phyloP scores from a whole-genome alignment of 2,329 filamentous ascomycete species.

The Rhinocladiella mackenziei region DNA sequence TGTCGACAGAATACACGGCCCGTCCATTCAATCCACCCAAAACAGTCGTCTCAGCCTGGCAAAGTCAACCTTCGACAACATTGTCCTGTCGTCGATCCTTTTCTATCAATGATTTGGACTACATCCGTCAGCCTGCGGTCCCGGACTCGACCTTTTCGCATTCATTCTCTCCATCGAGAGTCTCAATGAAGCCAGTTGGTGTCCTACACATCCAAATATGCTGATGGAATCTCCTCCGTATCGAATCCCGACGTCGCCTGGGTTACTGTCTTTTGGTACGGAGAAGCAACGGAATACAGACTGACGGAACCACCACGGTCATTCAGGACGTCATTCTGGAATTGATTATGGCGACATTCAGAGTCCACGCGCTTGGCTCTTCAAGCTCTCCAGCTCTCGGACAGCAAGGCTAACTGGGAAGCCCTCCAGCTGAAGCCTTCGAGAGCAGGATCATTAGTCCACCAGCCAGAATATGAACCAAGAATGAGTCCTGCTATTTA shows the following conservation, averaged over 20 bases:
- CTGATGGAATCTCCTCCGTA: constrained; percentile 36
- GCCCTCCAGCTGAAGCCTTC: not conserved
- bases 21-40: constrained; percentile 8
- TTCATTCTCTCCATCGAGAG: constrained; percentile 29
- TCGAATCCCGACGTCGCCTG: constrained; percentile 41
- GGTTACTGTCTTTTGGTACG: constrained; percentile 43
- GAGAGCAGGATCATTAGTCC: not conserved
- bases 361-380: too few species aligned
- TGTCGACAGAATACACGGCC: too few species aligned
- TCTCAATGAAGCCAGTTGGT: constrained; percentile 19
- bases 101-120: constrained; percentile 31
- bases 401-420: too few species aligned
- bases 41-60: not conserved
- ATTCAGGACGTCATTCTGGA: constrained; percentile 5
- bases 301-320: constrained; percentile 16
- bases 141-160: constrained; percentile 4
- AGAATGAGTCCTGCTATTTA: not conserved
- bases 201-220: constrained; percentile 20
- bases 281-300: constrained; percentile 35
- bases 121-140: constrained; percentile 10
- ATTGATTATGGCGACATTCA: constrained; percentile 8
- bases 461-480: too few species aligned
- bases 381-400: too few species aligned
- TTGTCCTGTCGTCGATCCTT: constrained; percentile 25
- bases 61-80: not conserved